Evolutionary conservation across 2,329 filamentous ascomycete genomes (phyloP).

Genomic region (Neofusicoccum sp.): DNA sequence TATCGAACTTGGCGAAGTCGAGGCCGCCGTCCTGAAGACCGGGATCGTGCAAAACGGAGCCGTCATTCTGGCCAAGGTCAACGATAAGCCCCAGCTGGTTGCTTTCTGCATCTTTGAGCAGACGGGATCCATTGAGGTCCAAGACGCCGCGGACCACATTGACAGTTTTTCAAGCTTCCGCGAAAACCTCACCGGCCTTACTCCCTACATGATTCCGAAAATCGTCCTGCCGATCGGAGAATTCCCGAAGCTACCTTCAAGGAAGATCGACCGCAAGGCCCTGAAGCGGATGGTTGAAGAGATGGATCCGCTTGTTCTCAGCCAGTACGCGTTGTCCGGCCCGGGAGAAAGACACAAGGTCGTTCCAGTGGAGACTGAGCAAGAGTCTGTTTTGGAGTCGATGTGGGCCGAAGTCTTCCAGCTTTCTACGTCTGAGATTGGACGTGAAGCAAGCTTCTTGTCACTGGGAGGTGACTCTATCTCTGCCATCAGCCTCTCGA

Average conservation of each 20-base stretch:
- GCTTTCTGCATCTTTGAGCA: slow-evolving; percentile 11
- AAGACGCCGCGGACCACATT: background rate
- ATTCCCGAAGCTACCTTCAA: background rate
- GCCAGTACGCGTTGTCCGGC: background rate
- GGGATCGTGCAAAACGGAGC: no score
- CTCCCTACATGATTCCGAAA: slow-evolving; percentile 10
- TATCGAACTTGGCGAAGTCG: slow-evolving; percentile 35
- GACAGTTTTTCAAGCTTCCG: background rate
- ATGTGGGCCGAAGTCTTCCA: background rate
- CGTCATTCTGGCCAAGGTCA: no score
- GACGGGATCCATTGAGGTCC: background rate
- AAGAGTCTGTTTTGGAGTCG: background rate
- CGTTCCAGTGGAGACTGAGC: background rate
- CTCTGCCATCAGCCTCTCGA: slow-evolving; percentile 11
- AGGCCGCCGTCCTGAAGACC: slow-evolving; percentile 19
- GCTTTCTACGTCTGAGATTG: background rate
- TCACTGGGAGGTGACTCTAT: slow-evolving; percentile 13
- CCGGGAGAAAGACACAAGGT: background rate
- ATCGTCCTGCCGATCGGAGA: background rate
- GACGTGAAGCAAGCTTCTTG: background rate
- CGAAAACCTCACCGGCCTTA: background rate
- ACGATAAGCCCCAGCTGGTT: background rate
- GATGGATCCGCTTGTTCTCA: background rate
- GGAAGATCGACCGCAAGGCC: slow-evolving; percentile 3
- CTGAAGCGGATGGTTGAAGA: background rate